Base-by-base conservation (phyloP, 1,284 basidiomycete genomes). In the Cystobasidium pallidum region DNA sequence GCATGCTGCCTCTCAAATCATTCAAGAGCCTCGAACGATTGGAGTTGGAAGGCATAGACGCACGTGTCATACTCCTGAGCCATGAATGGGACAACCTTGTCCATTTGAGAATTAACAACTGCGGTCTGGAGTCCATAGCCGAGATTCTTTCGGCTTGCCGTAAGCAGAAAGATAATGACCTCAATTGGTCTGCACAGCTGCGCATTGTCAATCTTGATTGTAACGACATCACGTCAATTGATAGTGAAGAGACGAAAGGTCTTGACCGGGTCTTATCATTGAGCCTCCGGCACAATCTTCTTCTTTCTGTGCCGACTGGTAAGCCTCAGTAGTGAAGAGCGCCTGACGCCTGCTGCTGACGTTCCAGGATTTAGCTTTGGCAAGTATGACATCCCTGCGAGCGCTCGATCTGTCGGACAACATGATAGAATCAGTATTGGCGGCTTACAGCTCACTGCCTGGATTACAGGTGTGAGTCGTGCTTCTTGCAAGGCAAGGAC, bases 351-450 rank as follows among this genome's bases (percentile, higher is more conserved):
- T n/a, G n/a, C n/a, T n/a, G n/a, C 28, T 58, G 17, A 36, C 36
- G 4, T 21, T 19, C 43, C 11, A 17, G 19, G 54, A 13, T 54
- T n/a, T 32, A 74, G 75, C 72, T 15, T 85, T 98, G 21, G 86
- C 88, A 4, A 79, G 84, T 0, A 86, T 97, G 8, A 87, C 88
- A 77, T 89, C 88, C 74, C 89, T 98, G 58, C 82, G 86, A 54
- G 91, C 89, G 36, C 88, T 99, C 78, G 95, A 96, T 81, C 86
- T 99, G 21, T 86, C 90, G 19, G 90, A 94, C 81, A 98, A 99
- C 83, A 90, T 98, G 86, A 94, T 99, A 76, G 93, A 95, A 78
- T 94, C 94, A 6, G 90, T 97, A 19, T 86, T 94, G 2, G 91
- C 91, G 32, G 93, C 94, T 63, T 90, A 92, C 78, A 86, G 86